phyloP scores from a whole-genome alignment of 306 rosid genomes.

The Vigna nakashimae region DNA sequence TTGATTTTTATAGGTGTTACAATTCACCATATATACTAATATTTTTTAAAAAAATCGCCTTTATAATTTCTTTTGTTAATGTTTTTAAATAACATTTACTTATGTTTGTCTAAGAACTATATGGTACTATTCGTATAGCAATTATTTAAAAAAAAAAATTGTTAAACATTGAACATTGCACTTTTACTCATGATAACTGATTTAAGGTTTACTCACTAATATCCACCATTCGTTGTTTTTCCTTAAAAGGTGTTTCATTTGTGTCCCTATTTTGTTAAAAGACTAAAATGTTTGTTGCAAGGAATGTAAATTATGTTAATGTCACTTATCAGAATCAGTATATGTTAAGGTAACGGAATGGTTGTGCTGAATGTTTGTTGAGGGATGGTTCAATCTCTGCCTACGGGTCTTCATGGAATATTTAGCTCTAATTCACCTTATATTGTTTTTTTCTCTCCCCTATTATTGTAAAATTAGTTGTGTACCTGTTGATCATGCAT shows the following conservation, averaged over 20 bases:
- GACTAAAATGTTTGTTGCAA: neutral
- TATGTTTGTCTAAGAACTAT: no score
- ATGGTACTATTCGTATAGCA: no score
- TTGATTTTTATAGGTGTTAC: no score
- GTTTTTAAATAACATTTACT: no score
- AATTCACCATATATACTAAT: no score
- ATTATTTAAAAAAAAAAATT: no score
- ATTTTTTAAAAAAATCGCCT: no score
- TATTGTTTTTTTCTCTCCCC: neutral
- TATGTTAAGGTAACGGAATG: neutral
- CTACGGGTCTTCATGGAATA: neutral
- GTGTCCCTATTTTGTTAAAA: neutral
- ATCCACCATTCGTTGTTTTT: neutral
- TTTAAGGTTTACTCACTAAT: neutral
- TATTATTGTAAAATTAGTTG: neutral
- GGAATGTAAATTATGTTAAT: neutral
- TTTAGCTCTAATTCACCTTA: neutral
- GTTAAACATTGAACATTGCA: no score
- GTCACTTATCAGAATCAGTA: neutral
- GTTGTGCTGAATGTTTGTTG: constrained; percentile 26
- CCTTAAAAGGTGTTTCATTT: neutral
- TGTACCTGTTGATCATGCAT: neutral
- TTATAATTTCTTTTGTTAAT: no score
- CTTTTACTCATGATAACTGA: neutral
- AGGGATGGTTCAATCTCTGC: neutral